Percentiles rank a stretch among this genome's conserved stretches.
phyloP scores from a whole-genome alignment of 148 eudicot species.

The Drosera capensis region DNA sequence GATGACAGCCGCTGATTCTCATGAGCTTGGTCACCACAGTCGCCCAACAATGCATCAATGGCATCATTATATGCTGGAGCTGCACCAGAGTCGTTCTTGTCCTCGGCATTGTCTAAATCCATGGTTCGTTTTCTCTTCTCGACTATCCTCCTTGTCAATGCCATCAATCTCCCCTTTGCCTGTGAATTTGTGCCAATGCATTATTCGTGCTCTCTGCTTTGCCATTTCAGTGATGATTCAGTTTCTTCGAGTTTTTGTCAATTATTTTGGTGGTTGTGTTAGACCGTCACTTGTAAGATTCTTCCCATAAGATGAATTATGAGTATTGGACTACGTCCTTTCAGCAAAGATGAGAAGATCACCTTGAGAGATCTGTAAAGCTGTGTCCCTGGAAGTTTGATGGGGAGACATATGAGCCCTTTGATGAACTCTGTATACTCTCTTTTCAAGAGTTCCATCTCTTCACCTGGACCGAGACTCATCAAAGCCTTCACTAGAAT shows the following conservation, averaged over 20 bases:
- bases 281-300: too few species aligned
- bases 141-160: constrained; percentile 32
- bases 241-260: too few species aligned
- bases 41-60: constrained; percentile 51
- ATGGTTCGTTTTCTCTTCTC: constrained; percentile 25
- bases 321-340: too few species aligned
- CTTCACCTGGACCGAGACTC: constrained; percentile 60
- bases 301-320: too few species aligned
- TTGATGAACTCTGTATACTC: constrained; percentile 70
- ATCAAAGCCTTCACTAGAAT: constrained; percentile 58
- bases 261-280: too few species aligned
- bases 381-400: constrained; percentile 73
- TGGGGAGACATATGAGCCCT: constrained; percentile 77
- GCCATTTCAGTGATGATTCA: too few species aligned
- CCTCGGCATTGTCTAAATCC: neutral
- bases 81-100: constrained; percentile 17
- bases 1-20: constrained; percentile 24
- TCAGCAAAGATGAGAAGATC: too few species aligned
- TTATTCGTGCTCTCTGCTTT: too few species aligned
- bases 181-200: constrained; percentile 7
- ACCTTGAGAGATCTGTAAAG: constrained; percentile 74
- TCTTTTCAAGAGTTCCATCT: constrained; percentile 47
- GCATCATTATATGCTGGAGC: constrained; percentile 48
- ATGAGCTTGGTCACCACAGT: constrained; percentile 9
- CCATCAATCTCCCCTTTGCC: constrained; percentile 59